Evolutionary conservation across 176 grass and related monocot species (phyloP), one percentile per base, ranked within the genome.

Genomic region (Aegilops tauschii): DNA sequence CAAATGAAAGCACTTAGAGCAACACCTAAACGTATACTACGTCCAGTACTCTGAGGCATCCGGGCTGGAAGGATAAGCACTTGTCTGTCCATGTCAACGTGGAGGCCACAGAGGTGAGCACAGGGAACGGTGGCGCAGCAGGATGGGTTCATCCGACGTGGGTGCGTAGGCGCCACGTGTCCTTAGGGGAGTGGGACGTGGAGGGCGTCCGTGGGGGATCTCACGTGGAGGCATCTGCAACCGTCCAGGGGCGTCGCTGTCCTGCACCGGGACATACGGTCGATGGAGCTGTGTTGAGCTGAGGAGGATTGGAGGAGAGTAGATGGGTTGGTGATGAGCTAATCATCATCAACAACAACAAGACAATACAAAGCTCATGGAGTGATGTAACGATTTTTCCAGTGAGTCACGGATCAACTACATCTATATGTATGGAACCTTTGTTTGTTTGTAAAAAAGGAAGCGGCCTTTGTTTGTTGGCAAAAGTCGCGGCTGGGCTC

Each of bases 281-380:
- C 3, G 14, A 69, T 18, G 66, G 66, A 16, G 23, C 23, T 16
- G 13, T 39, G 76, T 17, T 14, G 9, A 50, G 75, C 14, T 35
- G 27, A 44, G 13, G 28, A 12, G 64, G 13, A 45, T 39, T 39
- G 36, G 36, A 37, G 36, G 6, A 37, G 6, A 7, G 36, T 6
- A 13, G 4, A 13, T 3, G 47, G 47, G 82, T 52, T 71, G 86
- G 86, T 86, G 71, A 86, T 79, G 82, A 78, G 58, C 35, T 79
- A 89, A 89, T 89, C 65, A 83, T 56, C 50, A 14, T 56, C 17
- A 20, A 20, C 50, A 7, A 5, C 49, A 13, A 6, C 14, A 2
- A 54, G 4, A 18, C 36, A 37, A 37, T 37, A 37, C 50, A 56
- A 18, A 56, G 50, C 50, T 54, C 14, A 54, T 52, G 4, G 5